Evolutionary conservation across 1,284 basidiomycete species (phyloP).

Genomic region (Inonotus hispidus): DNA sequence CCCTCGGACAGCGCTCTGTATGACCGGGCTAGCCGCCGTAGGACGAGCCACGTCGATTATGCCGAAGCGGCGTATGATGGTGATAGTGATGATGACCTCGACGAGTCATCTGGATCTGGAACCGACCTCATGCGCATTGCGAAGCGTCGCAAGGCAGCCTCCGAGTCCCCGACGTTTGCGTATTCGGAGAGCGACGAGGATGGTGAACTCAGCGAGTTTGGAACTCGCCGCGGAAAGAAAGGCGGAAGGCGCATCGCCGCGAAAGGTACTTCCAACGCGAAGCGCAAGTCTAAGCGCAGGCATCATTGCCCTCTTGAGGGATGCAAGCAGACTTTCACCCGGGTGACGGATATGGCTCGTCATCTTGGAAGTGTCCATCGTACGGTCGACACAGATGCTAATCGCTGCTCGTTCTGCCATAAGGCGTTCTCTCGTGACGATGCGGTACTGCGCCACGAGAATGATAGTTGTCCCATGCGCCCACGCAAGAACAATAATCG

Average conservation of each 20-base stretch:
- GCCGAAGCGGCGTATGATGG: conserved; percentile 12
- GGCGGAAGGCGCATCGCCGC: neutral
- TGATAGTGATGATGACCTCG: conserved; percentile 17
- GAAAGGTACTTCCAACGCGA: neutral
- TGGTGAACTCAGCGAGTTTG: conserved; percentile 4
- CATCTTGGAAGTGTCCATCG: conserved; percentile 17
- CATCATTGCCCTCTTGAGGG: conserved; percentile 15
- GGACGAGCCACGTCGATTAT: conserved; percentile 9
- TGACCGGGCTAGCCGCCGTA: conserved; percentile 4
- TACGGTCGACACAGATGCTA: conserved; percentile 10
- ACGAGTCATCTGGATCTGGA: neutral
- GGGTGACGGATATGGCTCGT: conserved; percentile 19
- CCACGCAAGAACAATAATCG: conserved; percentile 14
- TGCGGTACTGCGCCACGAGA: conserved; percentile 19
- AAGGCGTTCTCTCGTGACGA: conserved; percentile 20
- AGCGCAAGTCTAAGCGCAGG: conserved; percentile 15
- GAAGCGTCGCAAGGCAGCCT: conserved; percentile 8
- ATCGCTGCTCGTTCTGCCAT: conserved; percentile 17
- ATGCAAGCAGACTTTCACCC: conserved; percentile 17
- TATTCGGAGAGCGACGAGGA: conserved; percentile 7
- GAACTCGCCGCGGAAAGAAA: conserved; percentile 1
- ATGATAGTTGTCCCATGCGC: conserved; percentile 18
- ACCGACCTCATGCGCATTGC: neutral
- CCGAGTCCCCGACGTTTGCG: neutral
- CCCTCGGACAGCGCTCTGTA: conserved; percentile 10